Conservation (phyloP, 345 rosid genomes). For the Geranium brycei region DNA sequence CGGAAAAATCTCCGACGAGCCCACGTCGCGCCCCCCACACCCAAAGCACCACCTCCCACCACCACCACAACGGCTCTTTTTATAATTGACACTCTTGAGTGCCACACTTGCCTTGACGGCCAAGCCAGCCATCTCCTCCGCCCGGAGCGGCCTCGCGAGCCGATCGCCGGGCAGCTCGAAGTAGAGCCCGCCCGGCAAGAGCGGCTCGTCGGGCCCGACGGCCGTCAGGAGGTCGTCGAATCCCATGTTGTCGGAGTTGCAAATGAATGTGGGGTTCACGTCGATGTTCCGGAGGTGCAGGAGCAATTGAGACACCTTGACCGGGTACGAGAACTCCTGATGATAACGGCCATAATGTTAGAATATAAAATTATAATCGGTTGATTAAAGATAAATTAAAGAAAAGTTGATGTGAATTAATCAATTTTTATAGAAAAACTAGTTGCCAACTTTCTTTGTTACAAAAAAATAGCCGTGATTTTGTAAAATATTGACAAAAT, state of each 20-base stretch:
- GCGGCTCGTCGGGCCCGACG: constrained; percentile 24
- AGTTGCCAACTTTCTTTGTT: too few species aligned
- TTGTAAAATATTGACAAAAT: too few species aligned
- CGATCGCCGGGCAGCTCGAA: constrained; percentile 31
- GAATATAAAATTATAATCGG: too few species aligned
- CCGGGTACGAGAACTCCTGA: constrained; percentile 28
- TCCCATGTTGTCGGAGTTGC: constrained; percentile 42
- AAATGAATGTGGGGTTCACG: constrained; percentile 16
- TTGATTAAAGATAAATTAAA: too few species aligned
- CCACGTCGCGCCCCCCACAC: constrained; percentile 8
- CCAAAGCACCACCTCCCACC: constrained; percentile 1
- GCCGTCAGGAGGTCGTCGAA: constrained; percentile 24
- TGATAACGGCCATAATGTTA: too few species aligned
- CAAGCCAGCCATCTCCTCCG: constrained; percentile 43
- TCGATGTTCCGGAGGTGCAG: constrained; percentile 9
- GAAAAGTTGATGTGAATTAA: too few species aligned
- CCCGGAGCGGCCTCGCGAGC: constrained; percentile 18
- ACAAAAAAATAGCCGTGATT: too few species aligned
- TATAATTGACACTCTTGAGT: constrained; percentile 7
- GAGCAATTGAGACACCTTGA: constrained; percentile 29
- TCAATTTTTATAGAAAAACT: too few species aligned
- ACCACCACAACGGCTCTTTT: too few species aligned
- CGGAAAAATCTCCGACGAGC: not conserved
- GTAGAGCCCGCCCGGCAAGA: constrained; percentile 33
- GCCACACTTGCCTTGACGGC: constrained; percentile 40